A percentile compares a stretch with the other conserved stretches of the same genome.
Evolutionary conservation across 768 basidiomycete species (phyloP).

Genomic region (Hericium coralloides): DNA sequence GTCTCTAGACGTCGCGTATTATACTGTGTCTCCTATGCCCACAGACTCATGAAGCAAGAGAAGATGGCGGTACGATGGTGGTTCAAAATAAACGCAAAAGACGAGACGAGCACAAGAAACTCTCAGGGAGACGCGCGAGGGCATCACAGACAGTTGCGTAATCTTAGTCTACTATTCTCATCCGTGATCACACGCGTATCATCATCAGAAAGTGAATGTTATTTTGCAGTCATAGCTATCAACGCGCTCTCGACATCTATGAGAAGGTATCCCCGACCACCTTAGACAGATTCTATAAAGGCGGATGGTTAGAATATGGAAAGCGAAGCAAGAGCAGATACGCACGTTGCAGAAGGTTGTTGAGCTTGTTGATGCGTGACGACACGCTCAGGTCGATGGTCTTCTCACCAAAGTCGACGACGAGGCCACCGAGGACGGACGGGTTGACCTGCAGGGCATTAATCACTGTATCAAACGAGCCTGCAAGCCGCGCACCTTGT

Average conservation of each 20-base stretch:
- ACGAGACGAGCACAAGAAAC: no score
- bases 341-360: conserved; percentile 78
- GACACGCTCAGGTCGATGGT: conserved; percentile 94
- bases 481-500: conserved; percentile 56
- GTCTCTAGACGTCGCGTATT: background rate
- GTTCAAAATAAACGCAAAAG: no score
- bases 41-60: no score
- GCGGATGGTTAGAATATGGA: background rate
- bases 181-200: background rate
- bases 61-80: no score
- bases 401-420: conserved; percentile 98
- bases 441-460: conserved; percentile 67
- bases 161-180: background rate
- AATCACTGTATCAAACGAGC: background rate
- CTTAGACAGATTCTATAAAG: conserved; percentile 12
- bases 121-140: no score
- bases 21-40: no score
- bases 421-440: conserved; percentile 80
- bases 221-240: background rate
- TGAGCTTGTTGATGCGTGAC: conserved; percentile 91
- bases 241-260: background rate
- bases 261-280: background rate
- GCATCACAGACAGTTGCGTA: background rate
- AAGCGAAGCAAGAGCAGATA: background rate
- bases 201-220: background rate